These are phyloP conservation scores for Discostella stelligeroides DNA, from an alignment of 108 stramenopile genomes.

Conservation along the genomic window DNA sequence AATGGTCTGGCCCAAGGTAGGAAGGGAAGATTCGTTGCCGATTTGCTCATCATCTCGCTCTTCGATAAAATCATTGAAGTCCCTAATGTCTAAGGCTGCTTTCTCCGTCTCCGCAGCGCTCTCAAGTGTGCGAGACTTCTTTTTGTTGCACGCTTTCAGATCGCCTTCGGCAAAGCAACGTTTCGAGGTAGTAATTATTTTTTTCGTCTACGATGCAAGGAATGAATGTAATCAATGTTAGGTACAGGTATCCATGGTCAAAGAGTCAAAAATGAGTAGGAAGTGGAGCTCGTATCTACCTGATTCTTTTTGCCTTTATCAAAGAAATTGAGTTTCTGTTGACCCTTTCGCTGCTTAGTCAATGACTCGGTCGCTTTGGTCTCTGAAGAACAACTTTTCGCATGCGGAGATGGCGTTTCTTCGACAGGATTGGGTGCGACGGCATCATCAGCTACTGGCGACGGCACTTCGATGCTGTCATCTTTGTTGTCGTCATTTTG, in stretches of 20 bases:
- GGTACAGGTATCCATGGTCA: background rate
- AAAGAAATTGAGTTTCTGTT: conserved; percentile 31
- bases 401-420: conserved; percentile 32
- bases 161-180: conserved; percentile 4
- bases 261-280: background rate
- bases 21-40: conserved; percentile 1
- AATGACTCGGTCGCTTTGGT: background rate
- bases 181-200: background rate
- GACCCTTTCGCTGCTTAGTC: conserved; percentile 22
- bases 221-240: background rate
- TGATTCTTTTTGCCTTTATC: background rate
- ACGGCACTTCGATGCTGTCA: background rate
- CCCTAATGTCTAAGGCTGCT: background rate
- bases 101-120: background rate
- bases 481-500: background rate
- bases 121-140: conserved; percentile 14
- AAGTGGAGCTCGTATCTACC: conserved; percentile 1
- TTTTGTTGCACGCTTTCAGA: background rate
- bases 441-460: background rate
- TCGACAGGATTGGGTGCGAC: conserved; percentile 20
- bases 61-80: conserved; percentile 17
- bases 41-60: conserved; percentile 11
- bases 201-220: background rate
- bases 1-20: conserved; percentile 37
- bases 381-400: background rate